Conservation (phyloP, 352 stramenopile species). For the Elongisporangium anandrum region DNA sequence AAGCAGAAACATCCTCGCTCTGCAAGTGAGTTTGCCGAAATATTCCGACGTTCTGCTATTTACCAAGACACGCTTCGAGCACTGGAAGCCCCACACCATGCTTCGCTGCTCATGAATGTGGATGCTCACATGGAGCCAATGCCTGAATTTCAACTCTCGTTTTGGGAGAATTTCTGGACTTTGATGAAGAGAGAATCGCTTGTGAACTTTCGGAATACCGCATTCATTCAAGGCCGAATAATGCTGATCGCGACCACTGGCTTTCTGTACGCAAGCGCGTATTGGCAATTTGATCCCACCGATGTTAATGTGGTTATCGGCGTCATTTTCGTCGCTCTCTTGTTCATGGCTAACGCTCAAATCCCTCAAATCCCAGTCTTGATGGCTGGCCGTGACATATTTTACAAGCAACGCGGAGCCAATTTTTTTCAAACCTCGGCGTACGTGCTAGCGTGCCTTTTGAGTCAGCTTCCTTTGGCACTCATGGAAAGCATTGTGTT, state of each 20-base stretch:
- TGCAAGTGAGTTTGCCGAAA: slow-evolving; percentile 18
- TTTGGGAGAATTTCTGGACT: slow-evolving; percentile 31
- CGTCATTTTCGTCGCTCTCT: slow-evolving; percentile 59
- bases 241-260: not conserved
- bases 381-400: slow-evolving; percentile 35
- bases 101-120: slow-evolving; percentile 12
- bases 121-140: slow-evolving; percentile 18
- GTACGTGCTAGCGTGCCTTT: slow-evolving; percentile 37
- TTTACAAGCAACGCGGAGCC: slow-evolving; percentile 65
- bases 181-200: slow-evolving; percentile 26
- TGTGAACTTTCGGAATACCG: slow-evolving; percentile 22
- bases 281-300: slow-evolving; percentile 4
- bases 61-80: slow-evolving; percentile 11
- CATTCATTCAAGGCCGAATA: not conserved
- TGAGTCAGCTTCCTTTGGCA: slow-evolving; percentile 21
- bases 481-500: slow-evolving; percentile 59
- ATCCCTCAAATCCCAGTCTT: slow-evolving; percentile 55
- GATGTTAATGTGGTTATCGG: slow-evolving; percentile 38
- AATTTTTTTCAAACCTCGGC: slow-evolving; percentile 64
- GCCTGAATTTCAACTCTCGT: slow-evolving; percentile 19
- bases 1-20: slow-evolving; percentile 7
- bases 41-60: slow-evolving; percentile 12
- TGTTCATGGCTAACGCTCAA: slow-evolving; percentile 50
- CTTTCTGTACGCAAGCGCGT: not conserved
- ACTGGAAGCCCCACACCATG: slow-evolving; percentile 10